Evolutionary conservation across 73 alveolate species (phyloP).

Genomic region (Paramecium bursaria): DNA sequence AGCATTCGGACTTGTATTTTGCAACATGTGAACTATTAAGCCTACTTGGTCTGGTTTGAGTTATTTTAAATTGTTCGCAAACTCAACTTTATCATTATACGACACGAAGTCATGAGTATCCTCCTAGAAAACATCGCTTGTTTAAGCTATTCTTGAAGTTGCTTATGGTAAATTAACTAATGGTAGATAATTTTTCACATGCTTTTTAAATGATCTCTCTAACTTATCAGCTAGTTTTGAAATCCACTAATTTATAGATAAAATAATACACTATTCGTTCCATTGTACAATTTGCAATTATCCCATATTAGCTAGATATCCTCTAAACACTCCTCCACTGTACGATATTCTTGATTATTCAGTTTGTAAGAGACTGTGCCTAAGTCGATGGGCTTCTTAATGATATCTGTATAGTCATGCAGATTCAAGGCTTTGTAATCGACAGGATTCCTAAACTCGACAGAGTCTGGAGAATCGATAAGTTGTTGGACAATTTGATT

Average conservation of each 20-base stretch:
- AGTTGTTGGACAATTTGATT: constrained; percentile 41
- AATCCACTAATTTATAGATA: constrained; percentile 41
- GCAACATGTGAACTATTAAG: constrained; percentile 22
- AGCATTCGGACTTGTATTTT: constrained; percentile 56
- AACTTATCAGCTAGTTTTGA: constrained; percentile 41
- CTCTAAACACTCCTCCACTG: constrained; percentile 67
- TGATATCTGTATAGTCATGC: constrained; percentile 70
- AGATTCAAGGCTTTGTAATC: constrained; percentile 71
- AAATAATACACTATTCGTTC: constrained; percentile 47
- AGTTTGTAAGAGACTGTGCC: constrained; percentile 71
- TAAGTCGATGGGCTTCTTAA: constrained; percentile 79
- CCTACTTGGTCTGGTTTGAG: constrained; percentile 18
- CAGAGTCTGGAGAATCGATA: constrained; percentile 58
- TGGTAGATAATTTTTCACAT: constrained; percentile 38
- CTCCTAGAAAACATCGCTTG: constrained; percentile 24
- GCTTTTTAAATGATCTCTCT: constrained; percentile 40
- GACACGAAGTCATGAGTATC: constrained; percentile 12
- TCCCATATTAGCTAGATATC: constrained; percentile 78
- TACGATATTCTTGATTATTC: constrained; percentile 59
- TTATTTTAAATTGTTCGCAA: constrained; percentile 27
- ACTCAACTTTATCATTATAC: constrained; percentile 42
- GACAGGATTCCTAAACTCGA: constrained; percentile 72
- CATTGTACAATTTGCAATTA: constrained; percentile 76
- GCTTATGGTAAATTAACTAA: constrained; percentile 15
- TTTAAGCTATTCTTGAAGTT: neutral